A percentile compares a stretch with the other conserved stretches of the same genome.
Conservation (phyloP, 2,329 filamentous ascomycete genomes). For the Penicillium rolfsii region DNA sequence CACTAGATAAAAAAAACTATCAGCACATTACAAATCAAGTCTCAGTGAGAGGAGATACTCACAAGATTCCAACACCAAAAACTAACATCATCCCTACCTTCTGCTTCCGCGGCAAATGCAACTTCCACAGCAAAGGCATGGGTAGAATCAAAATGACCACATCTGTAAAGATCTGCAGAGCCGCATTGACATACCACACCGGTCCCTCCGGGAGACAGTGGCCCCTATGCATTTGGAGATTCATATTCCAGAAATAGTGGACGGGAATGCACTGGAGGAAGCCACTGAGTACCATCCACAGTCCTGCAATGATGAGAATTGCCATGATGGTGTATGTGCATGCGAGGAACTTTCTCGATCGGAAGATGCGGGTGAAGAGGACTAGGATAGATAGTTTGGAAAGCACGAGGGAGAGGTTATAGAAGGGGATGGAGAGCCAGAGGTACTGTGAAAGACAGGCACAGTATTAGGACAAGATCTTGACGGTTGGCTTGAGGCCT, state of each 20-base stretch:
- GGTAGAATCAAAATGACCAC: conserved; percentile 33
- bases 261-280: conserved; percentile 36
- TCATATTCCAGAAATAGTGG: conserved; percentile 29
- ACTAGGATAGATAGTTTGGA: conserved; percentile 39
- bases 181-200: conserved; percentile 37
- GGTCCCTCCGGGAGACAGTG: conserved; percentile 28
- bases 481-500: neutral
- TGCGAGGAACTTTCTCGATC: conserved; percentile 23
- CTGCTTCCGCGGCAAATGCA: conserved; percentile 30
- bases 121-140: conserved; percentile 29
- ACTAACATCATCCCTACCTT: conserved; percentile 32
- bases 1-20: conserved; percentile 18
- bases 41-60: conserved; percentile 5
- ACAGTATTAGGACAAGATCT: neutral
- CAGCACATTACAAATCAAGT: no score
- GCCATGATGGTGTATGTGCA: conserved; percentile 23
- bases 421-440: conserved; percentile 40
- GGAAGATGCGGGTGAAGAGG: conserved; percentile 41
- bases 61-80: conserved; percentile 37
- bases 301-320: conserved; percentile 26
- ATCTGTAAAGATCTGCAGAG: conserved; percentile 34
- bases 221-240: neutral
- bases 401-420: conserved; percentile 38
- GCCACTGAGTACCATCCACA: conserved; percentile 35
- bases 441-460: conserved; percentile 26